These are phyloP conservation scores for Cercospora sp. DNA, from an alignment of 2,329 filamentous ascomycete genomes.

Conservation along the genomic window DNA sequence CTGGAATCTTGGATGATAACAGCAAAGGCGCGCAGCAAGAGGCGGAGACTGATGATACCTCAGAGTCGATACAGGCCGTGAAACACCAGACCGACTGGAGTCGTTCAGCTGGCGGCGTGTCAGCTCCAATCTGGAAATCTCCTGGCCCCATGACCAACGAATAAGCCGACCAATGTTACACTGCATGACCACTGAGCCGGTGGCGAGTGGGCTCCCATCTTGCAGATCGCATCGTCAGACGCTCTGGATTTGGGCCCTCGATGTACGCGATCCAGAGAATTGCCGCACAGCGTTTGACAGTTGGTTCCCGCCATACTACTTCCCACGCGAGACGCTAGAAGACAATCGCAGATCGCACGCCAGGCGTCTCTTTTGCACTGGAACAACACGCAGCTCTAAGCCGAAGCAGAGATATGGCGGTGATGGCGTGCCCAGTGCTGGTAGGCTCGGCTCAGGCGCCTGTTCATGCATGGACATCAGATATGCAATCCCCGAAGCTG, in stretches of 20 bases:
- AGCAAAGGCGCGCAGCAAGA: constrained; percentile 3
- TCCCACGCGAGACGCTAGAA: not conserved
- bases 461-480: not conserved
- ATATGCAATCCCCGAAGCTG: not conserved
- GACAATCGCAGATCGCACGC: not conserved
- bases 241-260: not conserved
- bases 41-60: not conserved
- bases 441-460: not conserved
- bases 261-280: not conserved
- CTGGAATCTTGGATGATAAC: constrained; percentile 1
- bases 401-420: not conserved
- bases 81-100: not conserved
- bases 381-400: not conserved
- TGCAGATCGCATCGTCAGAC: not conserved
- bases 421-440: not conserved
- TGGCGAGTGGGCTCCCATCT: not conserved
- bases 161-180: not conserved
- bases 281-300: not conserved
- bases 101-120: not conserved
- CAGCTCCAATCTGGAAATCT: not conserved
- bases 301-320: not conserved
- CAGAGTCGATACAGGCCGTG: not conserved
- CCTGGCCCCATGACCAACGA: not conserved
- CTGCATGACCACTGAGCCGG: not conserved
- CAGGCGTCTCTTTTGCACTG: not conserved